Percentiles rank a stretch among this genome's conserved stretches.
Evolutionary conservation across 2,329 filamentous ascomycete genomes (phyloP).

Genomic region (Curvularia spicifera): DNA sequence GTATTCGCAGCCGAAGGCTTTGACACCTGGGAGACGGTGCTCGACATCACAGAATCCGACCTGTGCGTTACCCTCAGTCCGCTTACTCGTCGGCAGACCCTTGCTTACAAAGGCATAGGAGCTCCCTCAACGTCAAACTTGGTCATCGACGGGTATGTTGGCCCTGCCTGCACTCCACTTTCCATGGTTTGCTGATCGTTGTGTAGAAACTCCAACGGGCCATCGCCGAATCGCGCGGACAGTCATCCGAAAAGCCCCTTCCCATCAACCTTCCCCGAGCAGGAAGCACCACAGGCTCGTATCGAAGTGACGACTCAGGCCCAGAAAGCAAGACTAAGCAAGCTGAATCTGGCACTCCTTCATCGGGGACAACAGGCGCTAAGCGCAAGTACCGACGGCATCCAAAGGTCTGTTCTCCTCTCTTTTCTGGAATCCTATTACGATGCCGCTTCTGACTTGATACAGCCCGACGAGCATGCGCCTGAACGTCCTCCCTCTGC

Average conservation of each 20-base stretch:
- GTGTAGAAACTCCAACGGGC: slow-evolving; percentile 79
- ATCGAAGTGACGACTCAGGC: slow-evolving; percentile 61
- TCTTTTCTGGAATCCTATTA: background rate
- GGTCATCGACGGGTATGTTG: slow-evolving; percentile 76
- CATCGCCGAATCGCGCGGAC: slow-evolving; percentile 75
- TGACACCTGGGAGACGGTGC: slow-evolving; percentile 81
- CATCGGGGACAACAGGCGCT: slow-evolving; percentile 36
- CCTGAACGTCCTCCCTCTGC: slow-evolving; percentile 81
- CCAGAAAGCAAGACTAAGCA: slow-evolving; percentile 57
- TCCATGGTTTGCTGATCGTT: background rate
- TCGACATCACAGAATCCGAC: slow-evolving; percentile 85
- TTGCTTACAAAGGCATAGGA: slow-evolving; percentile 55
- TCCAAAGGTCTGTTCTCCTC: slow-evolving; percentile 65
- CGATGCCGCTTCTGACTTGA: slow-evolving; percentile 22
- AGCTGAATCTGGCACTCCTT: slow-evolving; percentile 50
- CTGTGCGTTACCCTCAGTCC: slow-evolving; percentile 62
- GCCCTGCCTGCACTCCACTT: background rate
- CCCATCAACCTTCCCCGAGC: slow-evolving; percentile 53
- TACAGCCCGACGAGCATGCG: slow-evolving; percentile 75
- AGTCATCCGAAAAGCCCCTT: slow-evolving; percentile 47
- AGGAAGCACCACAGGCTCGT: slow-evolving; percentile 61
- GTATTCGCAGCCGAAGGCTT: slow-evolving; percentile 79
- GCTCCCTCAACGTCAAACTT: slow-evolving; percentile 76
- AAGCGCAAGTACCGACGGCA: slow-evolving; percentile 81
- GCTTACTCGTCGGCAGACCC: background rate